phyloP scores from a whole-genome alignment of 2,329 filamentous ascomycete genomes.

The Pseudocercospora vitis region DNA sequence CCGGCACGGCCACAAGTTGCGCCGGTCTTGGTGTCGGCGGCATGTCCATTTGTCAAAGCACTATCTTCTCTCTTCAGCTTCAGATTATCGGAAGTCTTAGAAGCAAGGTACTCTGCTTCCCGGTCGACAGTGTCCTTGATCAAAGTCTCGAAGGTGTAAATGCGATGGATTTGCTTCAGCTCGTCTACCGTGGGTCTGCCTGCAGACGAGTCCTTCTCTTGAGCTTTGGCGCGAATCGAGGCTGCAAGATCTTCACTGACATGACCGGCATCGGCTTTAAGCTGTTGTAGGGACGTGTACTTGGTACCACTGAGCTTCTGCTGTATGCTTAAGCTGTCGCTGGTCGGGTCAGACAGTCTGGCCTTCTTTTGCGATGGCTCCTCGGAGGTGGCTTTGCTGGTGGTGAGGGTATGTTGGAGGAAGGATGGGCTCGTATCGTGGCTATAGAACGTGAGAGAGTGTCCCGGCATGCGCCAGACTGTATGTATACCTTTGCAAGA shows the following conservation, averaged over 20 bases:
- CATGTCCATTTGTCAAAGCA: constrained; percentile 17
- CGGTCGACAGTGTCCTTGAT: constrained; percentile 32
- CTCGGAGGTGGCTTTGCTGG: constrained; percentile 28
- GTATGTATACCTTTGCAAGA: constrained; percentile 44
- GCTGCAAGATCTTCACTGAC: constrained; percentile 43
- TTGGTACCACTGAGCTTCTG: constrained; percentile 40
- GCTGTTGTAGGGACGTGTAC: constrained; percentile 45
- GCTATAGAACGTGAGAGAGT: constrained; percentile 25
- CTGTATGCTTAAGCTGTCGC: constrained; percentile 40
- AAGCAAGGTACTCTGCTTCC: constrained; percentile 27
- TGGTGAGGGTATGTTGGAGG: constrained; percentile 42
- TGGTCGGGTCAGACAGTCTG: constrained; percentile 40
- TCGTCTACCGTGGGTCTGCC: constrained; percentile 41
- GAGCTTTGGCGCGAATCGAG: constrained; percentile 34
- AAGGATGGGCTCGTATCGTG: constrained; percentile 49
- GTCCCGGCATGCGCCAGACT: background rate
- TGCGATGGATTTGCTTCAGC: constrained; percentile 38
- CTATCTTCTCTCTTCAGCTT: constrained; percentile 27
- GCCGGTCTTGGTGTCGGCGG: background rate
- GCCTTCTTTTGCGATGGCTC: constrained; percentile 49
- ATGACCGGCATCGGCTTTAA: constrained; percentile 45
- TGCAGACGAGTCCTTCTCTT: constrained; percentile 22
- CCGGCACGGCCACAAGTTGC: constrained; percentile 41
- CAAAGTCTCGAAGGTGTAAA: constrained; percentile 33
- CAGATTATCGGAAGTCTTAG: constrained; percentile 5